phyloP scores from a whole-genome alignment of 192 early-diverging fungal genomes.

The Diversispora epigaea region DNA sequence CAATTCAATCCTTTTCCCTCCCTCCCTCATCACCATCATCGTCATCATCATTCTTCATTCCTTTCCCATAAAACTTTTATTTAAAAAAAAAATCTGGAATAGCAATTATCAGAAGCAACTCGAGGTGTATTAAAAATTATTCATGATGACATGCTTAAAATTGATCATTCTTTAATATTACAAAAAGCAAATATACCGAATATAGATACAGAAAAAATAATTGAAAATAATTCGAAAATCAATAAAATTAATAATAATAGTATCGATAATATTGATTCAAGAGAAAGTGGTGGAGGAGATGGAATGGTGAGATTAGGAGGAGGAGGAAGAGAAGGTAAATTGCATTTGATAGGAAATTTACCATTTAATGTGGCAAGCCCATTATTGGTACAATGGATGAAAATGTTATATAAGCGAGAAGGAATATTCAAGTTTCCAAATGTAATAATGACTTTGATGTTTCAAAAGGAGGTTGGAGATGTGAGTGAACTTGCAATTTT shows the following conservation, averaged over 20 bases:
- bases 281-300: no score
- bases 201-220: not conserved
- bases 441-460: slow-evolving; percentile 78
- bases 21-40: no score
- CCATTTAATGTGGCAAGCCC: slow-evolving; percentile 77
- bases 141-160: slow-evolving; percentile 64
- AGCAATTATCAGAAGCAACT: slow-evolving; percentile 73
- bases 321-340: slow-evolving; percentile 13
- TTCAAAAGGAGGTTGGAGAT: slow-evolving; percentile 77
- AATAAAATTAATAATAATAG: no score
- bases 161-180: slow-evolving; percentile 57
- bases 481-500: slow-evolving; percentile 32
- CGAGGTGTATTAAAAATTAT: slow-evolving; percentile 55
- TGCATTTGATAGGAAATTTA: slow-evolving; percentile 76
- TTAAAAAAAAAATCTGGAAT: not conserved
- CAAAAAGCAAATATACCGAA: slow-evolving; percentile 36
- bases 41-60: no score
- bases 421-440: slow-evolving; percentile 59
- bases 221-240: not conserved
- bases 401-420: slow-evolving; percentile 49
- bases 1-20: no score
- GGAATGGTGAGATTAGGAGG: no score
- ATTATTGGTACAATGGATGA: slow-evolving; percentile 71
- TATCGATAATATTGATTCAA: not conserved
- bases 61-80: no score